phyloP scores from a whole-genome alignment of 192 early-diverging fungal genomes.

The Spizellomyces sp. region DNA sequence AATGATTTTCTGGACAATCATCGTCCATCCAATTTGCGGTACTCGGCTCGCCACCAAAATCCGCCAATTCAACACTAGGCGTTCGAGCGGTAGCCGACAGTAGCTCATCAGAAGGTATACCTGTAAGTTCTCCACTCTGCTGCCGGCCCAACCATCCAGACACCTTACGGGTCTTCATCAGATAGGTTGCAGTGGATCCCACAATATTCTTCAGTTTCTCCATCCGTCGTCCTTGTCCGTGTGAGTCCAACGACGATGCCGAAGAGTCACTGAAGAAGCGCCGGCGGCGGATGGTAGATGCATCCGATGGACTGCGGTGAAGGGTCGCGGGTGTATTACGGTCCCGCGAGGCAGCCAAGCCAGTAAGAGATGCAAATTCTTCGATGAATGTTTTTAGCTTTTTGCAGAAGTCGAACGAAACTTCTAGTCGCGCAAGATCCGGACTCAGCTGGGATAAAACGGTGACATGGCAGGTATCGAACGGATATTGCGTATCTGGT shows the following conservation, averaged over 20 bases:
- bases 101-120: too few relatives aligned
- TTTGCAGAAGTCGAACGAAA: constrained; percentile 30
- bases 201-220: constrained; percentile 34
- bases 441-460: constrained; percentile 42
- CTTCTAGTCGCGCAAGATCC: constrained; percentile 46
- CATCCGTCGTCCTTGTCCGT: constrained; percentile 14
- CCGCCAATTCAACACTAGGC: too few relatives aligned
- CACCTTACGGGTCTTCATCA: constrained; percentile 30
- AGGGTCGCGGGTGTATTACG: background rate
- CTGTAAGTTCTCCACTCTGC: background rate
- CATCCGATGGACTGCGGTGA: background rate
- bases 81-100: too few relatives aligned
- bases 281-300: constrained; percentile 2
- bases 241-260: background rate
- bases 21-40: too few relatives aligned
- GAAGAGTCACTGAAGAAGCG: constrained; percentile 30
- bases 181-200: constrained; percentile 23
- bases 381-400: constrained; percentile 60
- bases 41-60: too few relatives aligned
- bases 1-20: too few relatives aligned
- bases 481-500: constrained; percentile 22
- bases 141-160: constrained; percentile 33
- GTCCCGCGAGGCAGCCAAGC: background rate
- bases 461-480: constrained; percentile 38
- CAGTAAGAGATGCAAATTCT: constrained; percentile 39